Percentiles rank a stretch among this genome's conserved stretches.
Conservation (phyloP, 1,139 yeast genomes). For the Yamadazyma taylorii region DNA sequence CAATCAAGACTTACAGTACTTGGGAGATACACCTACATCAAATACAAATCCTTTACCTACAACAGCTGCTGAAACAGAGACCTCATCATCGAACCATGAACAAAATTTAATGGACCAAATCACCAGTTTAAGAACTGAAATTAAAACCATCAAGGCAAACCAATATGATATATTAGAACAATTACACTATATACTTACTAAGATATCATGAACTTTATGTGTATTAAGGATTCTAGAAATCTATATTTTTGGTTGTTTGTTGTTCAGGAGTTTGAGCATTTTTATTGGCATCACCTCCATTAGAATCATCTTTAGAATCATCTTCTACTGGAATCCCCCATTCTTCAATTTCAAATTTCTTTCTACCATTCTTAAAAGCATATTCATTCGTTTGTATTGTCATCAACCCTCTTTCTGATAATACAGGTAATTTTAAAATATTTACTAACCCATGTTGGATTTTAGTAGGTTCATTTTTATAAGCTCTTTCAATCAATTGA, state of each 20-base stretch:
- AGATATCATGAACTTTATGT: too few species aligned
- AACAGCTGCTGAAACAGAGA: too few species aligned
- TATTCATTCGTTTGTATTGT: conserved; percentile 70
- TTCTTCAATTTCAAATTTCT: conserved; percentile 80
- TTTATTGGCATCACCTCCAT: not conserved
- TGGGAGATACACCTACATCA: conserved; percentile 7
- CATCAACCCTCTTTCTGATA: conserved; percentile 82
- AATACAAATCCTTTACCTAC: too few species aligned
- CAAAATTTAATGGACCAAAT: too few species aligned
- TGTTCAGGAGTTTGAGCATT: conserved; percentile 17
- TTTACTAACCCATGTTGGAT: conserved; percentile 86
- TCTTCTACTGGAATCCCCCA: conserved; percentile 97
- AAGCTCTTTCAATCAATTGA: conserved; percentile 63
- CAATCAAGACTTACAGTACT: conserved; percentile 14
- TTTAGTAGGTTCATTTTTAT: conserved; percentile 69
- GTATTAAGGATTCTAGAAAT: too few species aligned
- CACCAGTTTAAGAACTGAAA: too few species aligned
- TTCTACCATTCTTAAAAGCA: conserved; percentile 83
- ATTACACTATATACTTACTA: too few species aligned
- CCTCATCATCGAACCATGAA: too few species aligned
- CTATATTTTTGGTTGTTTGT: conserved; percentile 38
- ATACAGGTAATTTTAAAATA: conserved; percentile 65
- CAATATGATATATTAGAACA: too few species aligned
- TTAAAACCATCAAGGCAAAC: too few species aligned
- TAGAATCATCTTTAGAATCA: conserved; percentile 51